Evolutionary conservation across 108 stramenopile genomes (phyloP), one percentile per base, ranked within the genome.

Genomic region (Nitzschia sp.): DNA sequence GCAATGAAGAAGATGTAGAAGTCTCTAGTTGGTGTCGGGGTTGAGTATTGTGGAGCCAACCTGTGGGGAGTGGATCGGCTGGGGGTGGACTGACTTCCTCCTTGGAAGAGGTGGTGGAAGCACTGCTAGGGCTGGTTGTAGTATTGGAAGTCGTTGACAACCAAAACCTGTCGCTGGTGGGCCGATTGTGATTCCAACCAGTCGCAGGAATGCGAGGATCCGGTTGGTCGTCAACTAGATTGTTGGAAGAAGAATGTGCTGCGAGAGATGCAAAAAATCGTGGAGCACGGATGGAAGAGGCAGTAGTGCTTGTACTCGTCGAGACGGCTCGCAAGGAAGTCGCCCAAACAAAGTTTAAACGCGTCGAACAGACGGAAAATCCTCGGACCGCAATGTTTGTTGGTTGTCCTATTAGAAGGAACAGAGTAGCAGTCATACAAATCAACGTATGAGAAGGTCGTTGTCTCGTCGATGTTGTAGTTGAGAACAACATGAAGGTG

Each of bases 21-120:
- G 38, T 20, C 46, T 63, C 50, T 53, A 63, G n/a, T 54, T 76
- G 41, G 53, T 65, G 44, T 29, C 25, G 25, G 29, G 65, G 65
- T 44, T 77, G 56, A 8, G 79, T 82, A 65, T 90, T 93, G 78
- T 94, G 93, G 68, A 94, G 73, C 93, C 93, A 94, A 51, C 93
- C 93, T 0, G 93, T 94, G 10, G 83, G 82, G 0, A 78, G 77
- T 14, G 42, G 56, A 17, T 51, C 52, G 42, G 54, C 2, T 2
- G 64, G 17, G 8, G 50, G 29, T 2, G 29, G 5, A 34, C 7
- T 43, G 17, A 8, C 2, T 24, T 34, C 17, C 29, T 15, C 3
- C 26, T 41, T 46, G 17, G 26, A 3, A 8, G 17, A 3, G 10
- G 11, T 29, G 21, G 14, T 14, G 11, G 50, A 21, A 12, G 38